Evolutionary conservation across 257 asterid genomes (phyloP), one percentile per base, ranked within the genome.

Genomic region (Gentiana straminea): DNA sequence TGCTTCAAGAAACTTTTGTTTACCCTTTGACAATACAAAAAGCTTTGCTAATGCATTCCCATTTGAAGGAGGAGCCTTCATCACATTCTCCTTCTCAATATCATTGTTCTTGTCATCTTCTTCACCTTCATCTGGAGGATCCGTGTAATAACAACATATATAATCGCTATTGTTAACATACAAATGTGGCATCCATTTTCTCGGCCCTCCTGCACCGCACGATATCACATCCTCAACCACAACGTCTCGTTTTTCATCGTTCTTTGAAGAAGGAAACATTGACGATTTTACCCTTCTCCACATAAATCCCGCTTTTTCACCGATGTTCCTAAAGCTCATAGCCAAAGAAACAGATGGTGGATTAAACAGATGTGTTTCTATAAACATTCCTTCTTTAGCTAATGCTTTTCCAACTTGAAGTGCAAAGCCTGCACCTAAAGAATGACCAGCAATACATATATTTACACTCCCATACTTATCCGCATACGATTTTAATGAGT

Each of bases 401-500:
- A 92, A 64, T 3, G 84, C 78, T 72, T 92, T 92, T 44, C 99
- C 99, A 0, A 85, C 87, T 77, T 92, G 99, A 41, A 92, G 95
- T n/a, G 99, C 95, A 55, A 92, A 92, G 8, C 95, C 99, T 4
- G 99, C 97, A 8, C 99, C 99, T 35, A 92, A 70, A 4, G 99
- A 88, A 64, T 92, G 99, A 11, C 97, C 97, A 0, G 97, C 85
- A 3, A 88, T 67, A 33, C 97, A 88, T 12, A 85, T 78, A n/a
- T 79, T 85, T 69, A 71, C 75, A 58, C 95, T 80, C 3, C 99
- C 97, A n/a, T 81, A 80, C 63, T 81, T 85, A 1, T 71, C 80
- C 2, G 93, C 81, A 0, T 83, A 68, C 4, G 71, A 70, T 69
- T 68, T 83, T 56, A 85, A 63, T 0, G 89, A 89, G 60, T 76